These are phyloP conservation scores for Phytophthora pisi DNA, from an alignment of 352 stramenopile genomes.

Conservation along the genomic window DNA sequence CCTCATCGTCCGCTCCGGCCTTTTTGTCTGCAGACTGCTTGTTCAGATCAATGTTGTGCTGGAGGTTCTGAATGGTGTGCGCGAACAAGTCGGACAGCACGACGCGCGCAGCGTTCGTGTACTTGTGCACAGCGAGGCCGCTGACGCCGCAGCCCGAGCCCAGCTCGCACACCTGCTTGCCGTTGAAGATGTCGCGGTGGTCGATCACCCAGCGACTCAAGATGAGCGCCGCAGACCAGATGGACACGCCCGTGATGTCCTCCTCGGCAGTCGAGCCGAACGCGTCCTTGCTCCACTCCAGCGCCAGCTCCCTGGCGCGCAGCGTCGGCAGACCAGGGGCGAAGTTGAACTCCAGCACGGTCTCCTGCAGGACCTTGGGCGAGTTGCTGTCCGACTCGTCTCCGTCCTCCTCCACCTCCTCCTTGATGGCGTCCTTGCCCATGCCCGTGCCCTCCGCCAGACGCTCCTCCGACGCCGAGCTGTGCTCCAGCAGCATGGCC, in stretches of 20 bases:
- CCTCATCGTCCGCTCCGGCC: conserved; percentile 22
- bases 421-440: conserved; percentile 67
- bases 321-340: conserved; percentile 57
- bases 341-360: conserved; percentile 83
- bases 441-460: conserved; percentile 76
- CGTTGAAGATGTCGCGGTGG: conserved; percentile 59
- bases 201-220: conserved; percentile 86
- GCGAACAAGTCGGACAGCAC: conserved; percentile 88
- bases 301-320: conserved; percentile 75
- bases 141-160: conserved; percentile 86
- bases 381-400: conserved; percentile 48
- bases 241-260: conserved; percentile 88
- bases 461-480: conserved; percentile 77
- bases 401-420: conserved; percentile 70
- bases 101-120: conserved; percentile 73
- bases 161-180: conserved; percentile 83
- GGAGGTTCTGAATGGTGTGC: conserved; percentile 82
- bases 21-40: conserved; percentile 30
- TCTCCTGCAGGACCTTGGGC: conserved; percentile 84
- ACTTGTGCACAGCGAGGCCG: conserved; percentile 77
- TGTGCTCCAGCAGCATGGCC: conserved; percentile 74
- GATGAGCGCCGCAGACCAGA: conserved; percentile 89
- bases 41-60: conserved; percentile 85
- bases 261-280: conserved; percentile 83
- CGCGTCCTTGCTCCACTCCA: conserved; percentile 85